phyloP scores from a whole-genome alignment of 805 yeast genomes.

The Candida ipomoeae region DNA sequence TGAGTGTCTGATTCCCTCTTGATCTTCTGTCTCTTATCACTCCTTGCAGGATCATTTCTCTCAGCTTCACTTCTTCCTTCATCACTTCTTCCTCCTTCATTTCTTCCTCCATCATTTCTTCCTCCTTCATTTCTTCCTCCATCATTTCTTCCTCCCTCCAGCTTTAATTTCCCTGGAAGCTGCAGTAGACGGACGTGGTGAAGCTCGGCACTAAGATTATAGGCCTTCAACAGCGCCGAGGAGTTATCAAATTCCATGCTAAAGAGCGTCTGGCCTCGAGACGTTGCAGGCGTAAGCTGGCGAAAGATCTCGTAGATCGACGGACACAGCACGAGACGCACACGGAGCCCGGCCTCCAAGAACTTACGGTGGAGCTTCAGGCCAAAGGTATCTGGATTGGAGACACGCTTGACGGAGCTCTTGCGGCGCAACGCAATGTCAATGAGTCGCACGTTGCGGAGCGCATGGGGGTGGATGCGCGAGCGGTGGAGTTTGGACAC shows the following conservation, averaged over 20 bases:
- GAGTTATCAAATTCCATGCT: constrained; percentile 5
- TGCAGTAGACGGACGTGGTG: not conserved
- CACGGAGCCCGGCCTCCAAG: constrained; percentile 48
- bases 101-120: too few relatives aligned
- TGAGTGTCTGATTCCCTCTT: too few relatives aligned
- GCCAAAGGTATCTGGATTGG: constrained; percentile 11
- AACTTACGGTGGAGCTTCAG: constrained; percentile 40
- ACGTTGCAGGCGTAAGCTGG: constrained; percentile 34
- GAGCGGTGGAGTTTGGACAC: constrained; percentile 13
- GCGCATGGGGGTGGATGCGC: constrained; percentile 14
- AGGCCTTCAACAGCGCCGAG: not conserved
- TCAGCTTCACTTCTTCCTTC: too few relatives aligned
- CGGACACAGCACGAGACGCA: constrained; percentile 45
- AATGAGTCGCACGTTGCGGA: constrained; percentile 19
- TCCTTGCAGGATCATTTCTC: too few relatives aligned
- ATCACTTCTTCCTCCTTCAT: too few relatives aligned
- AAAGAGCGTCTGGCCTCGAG: constrained; percentile 17
- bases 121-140: too few relatives aligned
- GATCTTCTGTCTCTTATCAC: too few relatives aligned
- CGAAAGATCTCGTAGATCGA: constrained; percentile 42
- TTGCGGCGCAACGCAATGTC: constrained; percentile 34
- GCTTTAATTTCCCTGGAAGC: too few relatives aligned
- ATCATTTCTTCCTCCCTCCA: too few relatives aligned
- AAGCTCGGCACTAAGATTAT: constrained; percentile 1
- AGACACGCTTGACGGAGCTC: constrained; percentile 17